phyloP scores from a whole-genome alignment of 805 yeast species.

The Peterozyma toletana region DNA sequence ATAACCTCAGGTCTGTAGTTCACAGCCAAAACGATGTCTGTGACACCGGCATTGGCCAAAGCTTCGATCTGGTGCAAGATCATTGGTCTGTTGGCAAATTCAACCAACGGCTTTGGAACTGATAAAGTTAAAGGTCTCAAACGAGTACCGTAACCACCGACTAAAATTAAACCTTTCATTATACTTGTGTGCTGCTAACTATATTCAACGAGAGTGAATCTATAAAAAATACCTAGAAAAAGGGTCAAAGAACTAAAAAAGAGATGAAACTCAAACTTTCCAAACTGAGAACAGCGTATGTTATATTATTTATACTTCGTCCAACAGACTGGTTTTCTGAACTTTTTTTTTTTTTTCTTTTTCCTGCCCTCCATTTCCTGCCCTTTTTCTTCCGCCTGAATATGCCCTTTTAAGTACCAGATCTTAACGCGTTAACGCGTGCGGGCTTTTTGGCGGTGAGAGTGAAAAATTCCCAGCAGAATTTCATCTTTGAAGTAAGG shows the following conservation, averaged over 20 bases:
- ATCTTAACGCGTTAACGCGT: too few species aligned
- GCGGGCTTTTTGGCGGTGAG: too few species aligned
- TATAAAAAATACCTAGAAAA: background rate
- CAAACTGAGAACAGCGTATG: background rate
- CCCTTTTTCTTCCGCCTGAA: too few species aligned
- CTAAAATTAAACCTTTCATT: constrained; percentile 96
- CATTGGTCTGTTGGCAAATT: constrained; percentile 99
- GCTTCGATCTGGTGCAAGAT: constrained; percentile 98
- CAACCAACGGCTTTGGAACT: constrained; percentile 93
- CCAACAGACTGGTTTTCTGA: background rate
- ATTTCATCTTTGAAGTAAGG: too few species aligned
- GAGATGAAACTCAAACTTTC: background rate
- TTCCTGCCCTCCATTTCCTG: too few species aligned
- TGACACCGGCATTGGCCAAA: constrained; percentile 95
- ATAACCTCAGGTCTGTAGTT: constrained; percentile 99
- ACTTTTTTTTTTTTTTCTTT: too few species aligned
- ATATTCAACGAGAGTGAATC: background rate
- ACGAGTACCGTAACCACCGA: constrained; percentile 99
- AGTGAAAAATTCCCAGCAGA: too few species aligned
- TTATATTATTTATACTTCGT: background rate
- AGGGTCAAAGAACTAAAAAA: constrained; percentile 4
- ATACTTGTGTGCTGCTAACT: background rate
- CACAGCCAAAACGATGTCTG: constrained; percentile 96
- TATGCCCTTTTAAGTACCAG: too few species aligned
- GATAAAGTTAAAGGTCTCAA: constrained; percentile 97